Evolutionary conservation across 495 filamentous ascomycete species (phyloP), one percentile per base, ranked within the genome.

Genomic region (Schizothecium vesticola): DNA sequence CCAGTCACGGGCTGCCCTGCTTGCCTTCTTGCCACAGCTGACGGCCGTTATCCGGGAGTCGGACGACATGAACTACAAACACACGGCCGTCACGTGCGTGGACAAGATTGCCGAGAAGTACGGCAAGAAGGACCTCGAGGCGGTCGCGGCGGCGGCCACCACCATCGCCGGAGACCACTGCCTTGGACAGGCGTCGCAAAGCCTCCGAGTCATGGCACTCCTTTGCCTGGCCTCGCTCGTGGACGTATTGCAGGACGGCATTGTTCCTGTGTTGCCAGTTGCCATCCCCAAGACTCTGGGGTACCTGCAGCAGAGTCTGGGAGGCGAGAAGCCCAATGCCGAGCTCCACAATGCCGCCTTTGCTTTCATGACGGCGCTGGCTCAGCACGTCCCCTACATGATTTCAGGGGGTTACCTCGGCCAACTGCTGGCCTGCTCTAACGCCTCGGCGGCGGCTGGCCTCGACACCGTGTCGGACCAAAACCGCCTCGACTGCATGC

Each of bases 61-160:
- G 24, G 80, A 86, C 23, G 86, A 94, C 72, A 84, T 87, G 56
- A 82, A 87, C 43, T 86, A 95, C 73, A 94, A 92, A 78, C 90
- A 90, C 71, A 90, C 89, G 28, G 91, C 93, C 6, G 84, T 98
- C 56, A 85, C 86, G 55, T 98, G 95, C 73, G 90, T 97, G 61
- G 92, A 97, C 79, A 89, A 89, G 72, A 94, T 98, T 63, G 86
- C 91, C 10, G 92, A 96, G 78, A 91, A 91, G 75, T 97, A 96
- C 75, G 95, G 95, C 64, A 94, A 94, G 78, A 92, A 90, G 73
- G 91, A 94, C 72, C 81, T 87, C 1, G 87, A 87, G 67, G 82
- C 84, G 6, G 85, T 87, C 33, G 79, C 82, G 9, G 89, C 88
- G 63, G 88, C 92, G 25, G 91, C 92, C 12, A 81, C 87, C 61